Evolutionary conservation across 2,329 filamentous ascomycete species (phyloP), one percentile per base, ranked within the genome.

Genomic region (Pseudocercospora fijiensis): DNA sequence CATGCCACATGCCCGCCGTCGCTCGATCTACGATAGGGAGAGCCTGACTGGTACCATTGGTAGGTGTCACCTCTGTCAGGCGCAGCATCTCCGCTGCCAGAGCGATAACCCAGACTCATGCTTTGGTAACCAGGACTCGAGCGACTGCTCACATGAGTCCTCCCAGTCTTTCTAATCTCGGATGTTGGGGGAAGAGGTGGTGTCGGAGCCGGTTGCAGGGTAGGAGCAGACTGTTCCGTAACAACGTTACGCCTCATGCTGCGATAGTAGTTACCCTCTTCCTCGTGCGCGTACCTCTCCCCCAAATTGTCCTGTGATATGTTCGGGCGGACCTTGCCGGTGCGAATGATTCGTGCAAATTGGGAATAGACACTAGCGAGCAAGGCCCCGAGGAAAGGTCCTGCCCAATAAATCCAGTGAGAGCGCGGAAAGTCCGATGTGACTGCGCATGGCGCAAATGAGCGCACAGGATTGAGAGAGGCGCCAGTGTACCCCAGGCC

Each of bases 391-490:
- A 73, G 66, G 0, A 71, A 43, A 1, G 73, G 73, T 3, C 73
- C 73, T 16, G 74, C 53, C 73, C 73, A 67, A 20, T 67, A 67
- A 51, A 65, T 64, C 74, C 74, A 74, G 62, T 75, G 73, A 60
- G 74, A 75, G 26, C 63, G 52, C 13, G 63, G 61, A 58, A 76
- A 76, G 28, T 65, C 57, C 18, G 57, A 59, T 33, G 67, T 65
- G 41, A 74, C 70, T 22, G 74, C 73, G 24, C 69, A 70, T 1
- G 61, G 73, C 13, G 71, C 74, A 47, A 76, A 74, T 1, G 71
- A 72, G n/a, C 74, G 70, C 3, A 73, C 71, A 24, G 75, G 75
- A 62, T 76, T 76, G 11, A 76, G 65, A 33, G 68, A 71, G 24
- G 26, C 60, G 74, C 79, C 69, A 8, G 70, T 72, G 37, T 68